A percentile compares a stretch with the other conserved stretches of the same genome.
These are phyloP conservation scores for Suillus bovinus DNA, from an alignment of 768 basidiomycete genomes.

Conservation along the genomic window DNA sequence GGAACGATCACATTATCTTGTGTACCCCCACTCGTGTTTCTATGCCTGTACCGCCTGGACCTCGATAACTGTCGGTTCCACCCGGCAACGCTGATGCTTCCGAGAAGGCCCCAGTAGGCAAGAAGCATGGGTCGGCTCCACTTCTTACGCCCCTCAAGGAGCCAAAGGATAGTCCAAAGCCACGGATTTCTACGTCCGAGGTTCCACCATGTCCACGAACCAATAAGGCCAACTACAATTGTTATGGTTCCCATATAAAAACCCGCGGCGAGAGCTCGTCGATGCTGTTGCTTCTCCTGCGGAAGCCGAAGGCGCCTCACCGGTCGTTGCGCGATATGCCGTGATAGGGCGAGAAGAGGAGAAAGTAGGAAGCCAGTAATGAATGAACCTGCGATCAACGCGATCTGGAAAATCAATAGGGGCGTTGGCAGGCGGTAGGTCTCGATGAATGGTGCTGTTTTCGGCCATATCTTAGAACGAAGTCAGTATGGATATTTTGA, in stretches of 20 bases:
- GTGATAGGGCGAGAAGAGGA: slow-evolving; percentile 87
- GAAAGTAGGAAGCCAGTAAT: slow-evolving; percentile 94
- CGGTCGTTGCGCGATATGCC: slow-evolving; percentile 88
- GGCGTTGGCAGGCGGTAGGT: slow-evolving; percentile 94
- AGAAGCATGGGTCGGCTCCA: slow-evolving; percentile 82
- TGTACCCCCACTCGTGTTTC: slow-evolving; percentile 36
- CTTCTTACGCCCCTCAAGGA: slow-evolving; percentile 70
- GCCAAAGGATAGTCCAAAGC: slow-evolving; percentile 79
- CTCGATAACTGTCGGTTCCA: slow-evolving; percentile 92
- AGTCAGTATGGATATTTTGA: slow-evolving; percentile 5
- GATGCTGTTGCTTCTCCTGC: slow-evolving; percentile 78
- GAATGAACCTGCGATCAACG: slow-evolving; percentile 89
- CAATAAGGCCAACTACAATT: slow-evolving; percentile 81
- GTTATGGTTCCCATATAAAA: slow-evolving; percentile 79
- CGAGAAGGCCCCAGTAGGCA: slow-evolving; percentile 82
- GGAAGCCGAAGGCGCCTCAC: slow-evolving; percentile 79
- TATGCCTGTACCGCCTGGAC: slow-evolving; percentile 63
- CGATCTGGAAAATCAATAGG: slow-evolving; percentile 86
- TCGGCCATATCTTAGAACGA: slow-evolving; percentile 66
- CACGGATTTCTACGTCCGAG: slow-evolving; percentile 82
- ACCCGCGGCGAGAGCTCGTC: slow-evolving; percentile 78
- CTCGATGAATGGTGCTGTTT: slow-evolving; percentile 80
- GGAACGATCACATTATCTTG: slow-evolving; percentile 38
- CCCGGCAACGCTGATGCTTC: slow-evolving; percentile 84
- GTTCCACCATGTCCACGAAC: slow-evolving; percentile 91